Evolutionary conservation across 202 grass and related monocot species (phyloP).

Genomic region (Digitaria exilis): DNA sequence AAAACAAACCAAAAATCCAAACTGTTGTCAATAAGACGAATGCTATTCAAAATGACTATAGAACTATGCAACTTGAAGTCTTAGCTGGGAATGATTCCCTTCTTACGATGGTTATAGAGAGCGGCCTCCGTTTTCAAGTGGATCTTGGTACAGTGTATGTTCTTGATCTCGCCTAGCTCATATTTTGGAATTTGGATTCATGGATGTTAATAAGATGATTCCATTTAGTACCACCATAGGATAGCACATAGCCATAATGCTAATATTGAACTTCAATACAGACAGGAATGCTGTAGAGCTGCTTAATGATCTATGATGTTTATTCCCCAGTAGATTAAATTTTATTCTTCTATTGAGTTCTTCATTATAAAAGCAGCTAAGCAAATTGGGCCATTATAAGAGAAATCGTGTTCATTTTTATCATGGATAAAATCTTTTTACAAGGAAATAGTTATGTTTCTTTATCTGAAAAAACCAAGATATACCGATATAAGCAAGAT

Average conservation of each 20-base stretch:
- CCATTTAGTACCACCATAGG: neutral
- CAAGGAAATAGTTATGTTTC: neutral
- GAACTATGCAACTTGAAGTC: conserved; percentile 93
- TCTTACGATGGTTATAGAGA: conserved; percentile 74
- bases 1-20: conserved; percentile 96
- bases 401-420: neutral
- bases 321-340: neutral
- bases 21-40: conserved; percentile 86
- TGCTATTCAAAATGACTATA: conserved; percentile 89
- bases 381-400: neutral
- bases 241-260: neutral
- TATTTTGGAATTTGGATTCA: conserved; percentile 17
- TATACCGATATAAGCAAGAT: neutral
- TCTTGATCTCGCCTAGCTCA: conserved; percentile 19
- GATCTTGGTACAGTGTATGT: conserved; percentile 78
- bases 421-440: neutral
- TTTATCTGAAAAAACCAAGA: neutral
- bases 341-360: neutral
- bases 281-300: neutral
- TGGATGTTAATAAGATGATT: neutral
- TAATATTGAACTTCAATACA: neutral
- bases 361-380: neutral
- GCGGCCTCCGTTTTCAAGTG: conserved; percentile 77
- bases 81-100: conserved; percentile 82
- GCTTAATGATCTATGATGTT: neutral